These are phyloP conservation scores for Lathyrus sativus DNA, from an alignment of 306 rosid genomes.

Conservation along the genomic window DNA sequence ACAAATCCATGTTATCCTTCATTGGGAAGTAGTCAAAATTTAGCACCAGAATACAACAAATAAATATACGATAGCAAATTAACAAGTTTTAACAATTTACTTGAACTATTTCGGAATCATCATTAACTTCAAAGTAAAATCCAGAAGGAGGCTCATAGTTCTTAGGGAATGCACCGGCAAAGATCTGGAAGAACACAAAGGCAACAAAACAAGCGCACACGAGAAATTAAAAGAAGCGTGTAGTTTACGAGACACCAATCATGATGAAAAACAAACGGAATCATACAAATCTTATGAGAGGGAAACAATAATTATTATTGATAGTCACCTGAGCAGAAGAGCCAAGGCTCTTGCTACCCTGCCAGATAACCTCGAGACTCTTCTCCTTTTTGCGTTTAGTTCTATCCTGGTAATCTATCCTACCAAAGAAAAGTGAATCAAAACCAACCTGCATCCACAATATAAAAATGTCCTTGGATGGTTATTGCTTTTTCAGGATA, in stretches of 20 bases:
- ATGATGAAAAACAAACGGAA: conserved; percentile 15
- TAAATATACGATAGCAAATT: conserved; percentile 23
- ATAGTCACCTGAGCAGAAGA: conserved; percentile 69
- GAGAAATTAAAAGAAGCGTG: conserved; percentile 21
- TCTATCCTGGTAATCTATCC: conserved; percentile 89
- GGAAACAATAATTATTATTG: neutral
- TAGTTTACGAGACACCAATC: conserved; percentile 29
- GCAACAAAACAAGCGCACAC: conserved; percentile 31
- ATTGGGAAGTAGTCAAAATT: conserved; percentile 37
- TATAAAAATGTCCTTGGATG: conserved; percentile 13
- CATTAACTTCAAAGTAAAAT: conserved; percentile 75
- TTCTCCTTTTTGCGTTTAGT: conserved; percentile 66
- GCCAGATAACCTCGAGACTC: conserved; percentile 87
- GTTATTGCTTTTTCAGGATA: conserved; percentile 30
- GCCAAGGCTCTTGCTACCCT: conserved; percentile 73
- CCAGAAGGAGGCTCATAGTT: conserved; percentile 76
- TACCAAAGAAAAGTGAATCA: conserved; percentile 77
- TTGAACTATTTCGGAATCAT: conserved; percentile 60
- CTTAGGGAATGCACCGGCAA: conserved; percentile 71
- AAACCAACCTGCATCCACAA: conserved; percentile 60
- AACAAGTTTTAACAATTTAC: conserved; percentile 47
- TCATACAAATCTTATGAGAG: conserved; percentile 23
- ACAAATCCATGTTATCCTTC: conserved; percentile 70
- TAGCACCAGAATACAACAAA: conserved; percentile 36
- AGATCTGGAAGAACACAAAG: conserved; percentile 51